Percentiles rank a stretch among this genome's conserved stretches.
Conservation (phyloP, 2,329 filamentous ascomycete genomes). For the Diaporthe destruens region DNA sequence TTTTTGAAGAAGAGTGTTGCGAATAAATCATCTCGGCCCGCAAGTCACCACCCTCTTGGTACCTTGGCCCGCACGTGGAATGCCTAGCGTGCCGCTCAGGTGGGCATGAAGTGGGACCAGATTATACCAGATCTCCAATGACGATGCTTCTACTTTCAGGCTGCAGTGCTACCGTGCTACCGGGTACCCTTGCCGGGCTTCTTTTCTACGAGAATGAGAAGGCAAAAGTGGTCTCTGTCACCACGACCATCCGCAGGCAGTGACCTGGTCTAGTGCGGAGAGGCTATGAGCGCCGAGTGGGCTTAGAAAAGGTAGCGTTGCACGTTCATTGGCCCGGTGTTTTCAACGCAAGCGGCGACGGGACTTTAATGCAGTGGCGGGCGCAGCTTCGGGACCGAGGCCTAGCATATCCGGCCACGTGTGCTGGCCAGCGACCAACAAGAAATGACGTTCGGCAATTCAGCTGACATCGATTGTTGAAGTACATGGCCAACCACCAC, state of each 20-base stretch:
- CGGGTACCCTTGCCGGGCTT: too few relatives aligned
- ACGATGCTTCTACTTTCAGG: not conserved
- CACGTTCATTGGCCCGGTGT: not conserved
- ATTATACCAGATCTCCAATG: not conserved
- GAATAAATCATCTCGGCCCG: not conserved
- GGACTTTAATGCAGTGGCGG: not conserved
- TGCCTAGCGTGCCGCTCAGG: not conserved
- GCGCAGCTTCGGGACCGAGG: slow-evolving; percentile 11
- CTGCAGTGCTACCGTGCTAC: not conserved
- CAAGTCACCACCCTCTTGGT: not conserved
- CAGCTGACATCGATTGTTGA: slow-evolving; percentile 5
- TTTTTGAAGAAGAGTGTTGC: not conserved
- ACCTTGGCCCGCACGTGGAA: not conserved
- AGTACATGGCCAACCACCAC: not conserved
- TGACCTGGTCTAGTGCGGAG: not conserved
- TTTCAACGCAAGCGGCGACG: not conserved
- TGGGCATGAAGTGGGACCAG: not conserved
- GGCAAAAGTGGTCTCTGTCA: not conserved
- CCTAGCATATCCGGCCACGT: slow-evolving; percentile 2
- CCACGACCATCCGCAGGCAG: not conserved
- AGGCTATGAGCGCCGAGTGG: slow-evolving; percentile 5
- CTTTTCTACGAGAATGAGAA: not conserved
- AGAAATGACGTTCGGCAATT: slow-evolving; percentile 1
- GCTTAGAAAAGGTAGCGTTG: not conserved
- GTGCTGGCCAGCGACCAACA: not conserved